Conservation (phyloP, 305 asterid species). For the Plantago rigida region DNA sequence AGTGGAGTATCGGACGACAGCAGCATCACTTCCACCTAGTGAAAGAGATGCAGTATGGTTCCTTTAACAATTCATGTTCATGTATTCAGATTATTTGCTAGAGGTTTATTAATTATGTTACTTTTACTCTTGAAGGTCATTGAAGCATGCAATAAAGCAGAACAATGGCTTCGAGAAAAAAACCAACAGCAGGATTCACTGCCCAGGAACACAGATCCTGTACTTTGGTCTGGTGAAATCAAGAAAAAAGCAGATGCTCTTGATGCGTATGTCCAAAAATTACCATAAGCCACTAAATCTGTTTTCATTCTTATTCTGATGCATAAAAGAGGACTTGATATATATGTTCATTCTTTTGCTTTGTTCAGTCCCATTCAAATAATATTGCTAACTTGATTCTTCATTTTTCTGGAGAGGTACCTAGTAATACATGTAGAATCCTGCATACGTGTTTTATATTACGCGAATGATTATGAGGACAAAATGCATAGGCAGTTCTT, state of each 20-base stretch:
- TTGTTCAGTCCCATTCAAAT: neutral
- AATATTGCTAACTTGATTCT: neutral
- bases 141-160: conserved; percentile 67
- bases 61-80: conserved; percentile 9
- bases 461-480: too few species aligned
- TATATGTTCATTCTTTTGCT: too few species aligned
- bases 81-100: conserved; percentile 5
- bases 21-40: conserved; percentile 47
- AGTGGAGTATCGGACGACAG: conserved; percentile 55
- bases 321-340: neutral
- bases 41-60: conserved; percentile 60
- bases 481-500: too few species aligned
- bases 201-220: conserved; percentile 71
- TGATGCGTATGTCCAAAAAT: conserved; percentile 50
- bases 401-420: too few species aligned
- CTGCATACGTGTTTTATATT: too few species aligned
- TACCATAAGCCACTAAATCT: conserved; percentile 20
- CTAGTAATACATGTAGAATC: too few species aligned
- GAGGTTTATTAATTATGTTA: conserved; percentile 1
- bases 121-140: conserved; percentile 42
- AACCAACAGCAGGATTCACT: conserved; percentile 65
- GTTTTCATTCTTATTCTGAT: conserved; percentile 13
- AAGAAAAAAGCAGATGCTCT: conserved; percentile 52
- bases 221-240: conserved; percentile 66
- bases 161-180: conserved; percentile 72